Percentiles rank a stretch among this genome's conserved stretches.
phyloP scores from a whole-genome alignment of 1,284 basidiomycete species.

The Cerioporus squamosus region DNA sequence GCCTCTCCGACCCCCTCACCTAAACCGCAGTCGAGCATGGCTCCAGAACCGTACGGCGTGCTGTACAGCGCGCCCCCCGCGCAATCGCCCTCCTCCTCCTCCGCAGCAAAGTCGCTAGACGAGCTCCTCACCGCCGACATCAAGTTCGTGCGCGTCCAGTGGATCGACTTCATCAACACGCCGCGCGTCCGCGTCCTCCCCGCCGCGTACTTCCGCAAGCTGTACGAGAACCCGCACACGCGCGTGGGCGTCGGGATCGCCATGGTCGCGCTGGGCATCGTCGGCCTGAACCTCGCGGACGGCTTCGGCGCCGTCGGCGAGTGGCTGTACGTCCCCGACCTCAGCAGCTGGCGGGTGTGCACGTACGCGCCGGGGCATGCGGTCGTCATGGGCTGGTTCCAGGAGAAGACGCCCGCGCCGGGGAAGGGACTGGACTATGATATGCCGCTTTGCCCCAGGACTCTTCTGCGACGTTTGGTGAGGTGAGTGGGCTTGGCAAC shows the following conservation, averaged over 20 bases:
- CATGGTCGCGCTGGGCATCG: constrained; percentile 52
- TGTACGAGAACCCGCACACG: constrained; percentile 44
- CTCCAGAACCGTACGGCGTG: neutral
- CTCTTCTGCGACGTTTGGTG: constrained; percentile 51
- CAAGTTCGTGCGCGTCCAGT: constrained; percentile 58
- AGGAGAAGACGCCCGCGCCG: constrained; percentile 53
- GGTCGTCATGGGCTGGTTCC: constrained; percentile 65
- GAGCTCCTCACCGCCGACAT: constrained; percentile 23
- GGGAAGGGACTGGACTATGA: constrained; percentile 39
- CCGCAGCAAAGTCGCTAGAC: constrained; percentile 3
- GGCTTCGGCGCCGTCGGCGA: constrained; percentile 54
- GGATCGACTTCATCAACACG: constrained; percentile 61
- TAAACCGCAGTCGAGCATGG: neutral
- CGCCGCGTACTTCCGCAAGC: constrained; percentile 53
- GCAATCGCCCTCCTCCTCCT: no score
- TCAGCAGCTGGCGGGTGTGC: constrained; percentile 51
- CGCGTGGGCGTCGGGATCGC: constrained; percentile 57
- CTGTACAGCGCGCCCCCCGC: neutral
- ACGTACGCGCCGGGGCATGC: constrained; percentile 62
- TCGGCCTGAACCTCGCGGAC: constrained; percentile 36
- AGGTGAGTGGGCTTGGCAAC: constrained; percentile 44
- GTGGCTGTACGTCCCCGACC: constrained; percentile 58
- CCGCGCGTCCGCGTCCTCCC: constrained; percentile 62
- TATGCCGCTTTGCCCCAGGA: constrained; percentile 59
- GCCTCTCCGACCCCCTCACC: neutral